Conservation (phyloP, 768 basidiomycete species). For the Paxillus rubicundulus region DNA sequence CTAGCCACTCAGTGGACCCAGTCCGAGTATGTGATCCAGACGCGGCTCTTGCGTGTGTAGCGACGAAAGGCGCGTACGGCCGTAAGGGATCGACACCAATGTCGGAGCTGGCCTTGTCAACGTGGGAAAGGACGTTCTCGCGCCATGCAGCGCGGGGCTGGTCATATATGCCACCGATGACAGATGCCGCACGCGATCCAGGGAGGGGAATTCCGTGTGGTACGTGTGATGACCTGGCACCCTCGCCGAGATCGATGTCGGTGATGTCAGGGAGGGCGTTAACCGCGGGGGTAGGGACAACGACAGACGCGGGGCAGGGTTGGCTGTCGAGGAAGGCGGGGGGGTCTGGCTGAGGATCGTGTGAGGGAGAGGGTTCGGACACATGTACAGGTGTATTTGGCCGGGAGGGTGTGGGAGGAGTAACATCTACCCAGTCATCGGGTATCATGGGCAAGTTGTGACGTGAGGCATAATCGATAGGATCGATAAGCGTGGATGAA, state of each 20-base stretch:
- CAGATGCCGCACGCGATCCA: constrained; percentile 30
- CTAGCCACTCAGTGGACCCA: background rate
- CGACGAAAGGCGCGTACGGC: constrained; percentile 2
- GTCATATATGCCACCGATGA: constrained; percentile 25
- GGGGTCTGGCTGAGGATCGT: background rate
- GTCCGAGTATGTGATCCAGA: constrained; percentile 7
- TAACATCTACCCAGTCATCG: constrained; percentile 32
- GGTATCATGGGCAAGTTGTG: constrained; percentile 19
- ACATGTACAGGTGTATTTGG: background rate
- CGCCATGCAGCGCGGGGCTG: constrained; percentile 16
- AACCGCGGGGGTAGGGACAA: constrained; percentile 9
- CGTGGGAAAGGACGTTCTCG: constrained; percentile 10
- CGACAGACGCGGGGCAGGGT: constrained; percentile 14
- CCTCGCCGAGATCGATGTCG: constrained; percentile 11
- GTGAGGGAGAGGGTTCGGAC: constrained; percentile 5
- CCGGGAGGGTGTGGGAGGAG: constrained; percentile 5
- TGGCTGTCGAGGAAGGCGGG: background rate
- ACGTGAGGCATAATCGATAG: constrained; percentile 15
- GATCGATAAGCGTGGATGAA: constrained; percentile 3
- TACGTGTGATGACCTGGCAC: background rate
- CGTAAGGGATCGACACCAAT: constrained; percentile 17
- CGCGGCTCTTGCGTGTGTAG: constrained; percentile 1
- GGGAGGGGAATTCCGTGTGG: constrained; percentile 26
- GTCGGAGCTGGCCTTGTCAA: constrained; percentile 22
- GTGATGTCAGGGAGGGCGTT: constrained; percentile 15